These are phyloP conservation scores for Arabidopsis arenosa DNA, from an alignment of 345 rosid genomes.

Conservation along the genomic window DNA sequence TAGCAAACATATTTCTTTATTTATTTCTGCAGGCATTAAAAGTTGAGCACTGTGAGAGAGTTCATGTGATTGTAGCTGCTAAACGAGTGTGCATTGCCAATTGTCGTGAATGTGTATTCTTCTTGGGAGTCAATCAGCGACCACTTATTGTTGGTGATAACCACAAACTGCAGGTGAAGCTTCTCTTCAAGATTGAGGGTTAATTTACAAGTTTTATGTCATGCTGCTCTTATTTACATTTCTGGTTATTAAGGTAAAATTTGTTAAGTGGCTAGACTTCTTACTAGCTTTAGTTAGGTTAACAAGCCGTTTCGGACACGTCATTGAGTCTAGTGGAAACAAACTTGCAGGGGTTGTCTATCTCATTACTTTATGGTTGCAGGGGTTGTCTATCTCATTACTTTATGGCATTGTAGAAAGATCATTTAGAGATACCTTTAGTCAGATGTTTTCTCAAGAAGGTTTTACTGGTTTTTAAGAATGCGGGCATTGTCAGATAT, in stretches of 20 bases:
- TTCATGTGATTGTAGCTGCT: constrained; percentile 89
- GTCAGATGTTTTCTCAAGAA: constrained; percentile 13
- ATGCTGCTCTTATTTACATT: not conserved
- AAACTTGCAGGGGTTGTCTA: constrained; percentile 4
- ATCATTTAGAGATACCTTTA: constrained; percentile 4
- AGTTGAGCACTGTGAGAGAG: constrained; percentile 98
- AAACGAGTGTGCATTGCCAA: constrained; percentile 93
- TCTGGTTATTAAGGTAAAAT: not conserved
- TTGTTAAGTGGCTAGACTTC: constrained; percentile 1
- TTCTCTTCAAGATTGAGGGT: constrained; percentile 1
- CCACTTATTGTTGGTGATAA: constrained; percentile 99
- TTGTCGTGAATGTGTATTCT: constrained; percentile 96
- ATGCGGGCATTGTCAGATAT: not conserved
- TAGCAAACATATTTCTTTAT: constrained; percentile 15
- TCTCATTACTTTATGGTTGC: not conserved
- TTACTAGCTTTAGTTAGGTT: constrained; percentile 23
- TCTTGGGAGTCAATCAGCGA: constrained; percentile 96
- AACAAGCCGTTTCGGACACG: not conserved
- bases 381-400: constrained; percentile 11
- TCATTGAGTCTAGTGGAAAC: constrained; percentile 30
- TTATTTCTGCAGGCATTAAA: constrained; percentile 71
- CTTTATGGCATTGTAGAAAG: not conserved
- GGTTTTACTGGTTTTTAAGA: constrained; percentile 10
- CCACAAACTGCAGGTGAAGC: constrained; percentile 91
- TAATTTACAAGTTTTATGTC: not conserved